phyloP scores from a whole-genome alignment of 345 rosid species.

The Brassica nigra region DNA sequence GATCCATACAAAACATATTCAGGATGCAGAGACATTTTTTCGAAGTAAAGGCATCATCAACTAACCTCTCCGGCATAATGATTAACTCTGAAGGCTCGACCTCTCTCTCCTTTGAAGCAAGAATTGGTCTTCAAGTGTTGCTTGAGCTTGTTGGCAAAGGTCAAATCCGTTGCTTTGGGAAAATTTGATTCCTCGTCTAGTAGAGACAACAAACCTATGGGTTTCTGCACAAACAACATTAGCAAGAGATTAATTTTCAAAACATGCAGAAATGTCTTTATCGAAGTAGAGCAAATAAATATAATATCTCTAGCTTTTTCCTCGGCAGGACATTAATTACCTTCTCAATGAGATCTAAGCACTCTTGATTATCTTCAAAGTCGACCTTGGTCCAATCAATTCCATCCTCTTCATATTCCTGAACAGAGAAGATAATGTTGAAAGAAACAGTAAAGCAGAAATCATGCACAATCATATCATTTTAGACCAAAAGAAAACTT shows the following conservation, averaged over 20 bases:
- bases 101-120: constrained; percentile 86
- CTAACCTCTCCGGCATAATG: constrained; percentile 98
- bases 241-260: not conserved
- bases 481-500: not conserved
- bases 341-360: constrained; percentile 91
- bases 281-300: not conserved
- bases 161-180: constrained; percentile 86
- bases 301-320: not conserved
- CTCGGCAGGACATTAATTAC: constrained; percentile 38
- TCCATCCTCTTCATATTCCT: constrained; percentile 94
- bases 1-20: not conserved
- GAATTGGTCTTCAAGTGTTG: constrained; percentile 71
- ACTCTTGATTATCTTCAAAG: constrained; percentile 86
- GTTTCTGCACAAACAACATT: constrained; percentile 63
- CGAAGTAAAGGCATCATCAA: constrained; percentile 15
- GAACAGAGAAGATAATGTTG: constrained; percentile 25
- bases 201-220: constrained; percentile 76
- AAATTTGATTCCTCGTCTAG: constrained; percentile 90
- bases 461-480: not conserved
- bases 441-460: not conserved
- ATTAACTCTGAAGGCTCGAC: constrained; percentile 70
- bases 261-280: not conserved
- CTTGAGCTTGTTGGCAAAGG: constrained; percentile 84
- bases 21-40: not conserved
- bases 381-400: constrained; percentile 90